Percentiles rank a stretch among this genome's conserved stretches.
Conservation (phyloP, 139 green algal genomes). For the Asterochloris erici region DNA sequence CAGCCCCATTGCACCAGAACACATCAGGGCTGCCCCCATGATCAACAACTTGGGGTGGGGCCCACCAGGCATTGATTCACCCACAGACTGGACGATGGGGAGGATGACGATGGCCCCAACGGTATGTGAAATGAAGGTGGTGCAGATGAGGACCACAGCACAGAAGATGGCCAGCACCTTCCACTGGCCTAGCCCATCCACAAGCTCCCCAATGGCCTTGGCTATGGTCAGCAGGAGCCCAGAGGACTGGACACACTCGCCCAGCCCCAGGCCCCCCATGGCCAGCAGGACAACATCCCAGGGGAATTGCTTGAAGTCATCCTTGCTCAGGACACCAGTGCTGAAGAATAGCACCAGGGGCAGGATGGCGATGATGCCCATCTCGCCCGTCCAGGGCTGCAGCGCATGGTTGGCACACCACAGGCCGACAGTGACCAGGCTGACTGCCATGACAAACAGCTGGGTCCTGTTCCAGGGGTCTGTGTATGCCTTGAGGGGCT, state of each 20-base stretch:
- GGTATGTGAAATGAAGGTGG: conserved; percentile 71
- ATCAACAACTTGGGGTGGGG: conserved; percentile 48
- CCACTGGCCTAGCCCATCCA: conserved; percentile 1
- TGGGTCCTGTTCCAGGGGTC: conserved; percentile 60
- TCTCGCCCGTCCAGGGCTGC: conserved; percentile 48
- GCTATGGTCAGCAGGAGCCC: conserved; percentile 46
- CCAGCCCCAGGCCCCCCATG: conserved; percentile 67
- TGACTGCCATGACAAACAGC: conserved; percentile 60
- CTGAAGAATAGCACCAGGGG: conserved; percentile 75
- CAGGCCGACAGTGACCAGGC: conserved; percentile 49
- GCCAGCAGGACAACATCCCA: conserved; percentile 83
- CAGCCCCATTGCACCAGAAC: conserved; percentile 72
- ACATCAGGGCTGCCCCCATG: conserved; percentile 71
- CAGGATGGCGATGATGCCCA: conserved; percentile 71
- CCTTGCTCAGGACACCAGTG: conserved; percentile 63
- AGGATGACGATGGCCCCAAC: conserved; percentile 79
- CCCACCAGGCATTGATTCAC: conserved; percentile 39
- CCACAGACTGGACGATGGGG: conserved; percentile 67
- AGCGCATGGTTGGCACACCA: conserved; percentile 67
- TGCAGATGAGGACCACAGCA: conserved; percentile 53
- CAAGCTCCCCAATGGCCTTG: conserved; percentile 1
- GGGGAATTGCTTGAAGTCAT: conserved; percentile 75
- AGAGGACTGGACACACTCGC: conserved; percentile 39
- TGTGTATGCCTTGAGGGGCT: conserved; percentile 13
- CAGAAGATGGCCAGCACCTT: conserved; percentile 53